Percentiles rank a stretch among this genome's conserved stretches.
Evolutionary conservation across 179 eudicot genomes (phyloP).

Genomic region (Amaranthus tricolor): DNA sequence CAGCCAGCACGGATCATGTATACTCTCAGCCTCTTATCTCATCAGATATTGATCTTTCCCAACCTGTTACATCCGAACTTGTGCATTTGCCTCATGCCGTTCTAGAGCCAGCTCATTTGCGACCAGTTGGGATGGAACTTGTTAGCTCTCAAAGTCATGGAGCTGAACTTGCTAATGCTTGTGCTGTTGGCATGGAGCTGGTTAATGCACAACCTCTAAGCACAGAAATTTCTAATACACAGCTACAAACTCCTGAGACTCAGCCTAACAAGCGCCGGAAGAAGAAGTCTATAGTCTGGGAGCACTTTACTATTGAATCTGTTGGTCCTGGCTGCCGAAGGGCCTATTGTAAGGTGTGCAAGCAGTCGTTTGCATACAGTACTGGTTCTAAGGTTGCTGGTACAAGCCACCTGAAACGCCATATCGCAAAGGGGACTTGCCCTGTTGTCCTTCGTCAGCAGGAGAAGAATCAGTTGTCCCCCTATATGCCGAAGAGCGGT

Average conservation of each 20-base stretch:
- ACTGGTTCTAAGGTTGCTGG: conserved; percentile 92
- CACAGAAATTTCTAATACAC: conserved; percentile 26
- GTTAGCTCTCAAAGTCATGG: conserved; percentile 23
- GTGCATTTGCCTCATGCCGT: conserved; percentile 21
- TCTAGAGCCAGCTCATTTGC: conserved; percentile 22
- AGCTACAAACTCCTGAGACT: conserved; percentile 31
- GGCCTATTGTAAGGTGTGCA: conserved; percentile 88
- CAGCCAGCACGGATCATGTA: conserved; percentile 10
- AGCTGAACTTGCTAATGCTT: conserved; percentile 9
- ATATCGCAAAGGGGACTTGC: conserved; percentile 88
- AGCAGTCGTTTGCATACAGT: conserved; percentile 93
- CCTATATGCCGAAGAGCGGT: conserved; percentile 63
- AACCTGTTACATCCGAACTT: conserved; percentile 24
- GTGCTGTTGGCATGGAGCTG: conserved; percentile 18
- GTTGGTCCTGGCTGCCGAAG: conserved; percentile 72
- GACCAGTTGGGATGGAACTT: conserved; percentile 19
- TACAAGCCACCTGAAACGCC: conserved; percentile 93
- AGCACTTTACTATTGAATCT: conserved; percentile 79
- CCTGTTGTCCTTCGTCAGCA: conserved; percentile 67
- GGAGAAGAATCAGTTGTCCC: conserved; percentile 48
- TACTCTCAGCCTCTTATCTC: conserved; percentile 22
- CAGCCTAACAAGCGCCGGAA: conserved; percentile 71
- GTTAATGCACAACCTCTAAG: conserved; percentile 20
- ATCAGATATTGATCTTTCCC: conserved; percentile 23
- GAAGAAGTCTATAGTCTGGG: conserved; percentile 94